Percentiles rank a stretch among this genome's conserved stretches.
Evolutionary conservation across 768 basidiomycete genomes (phyloP).

Genomic region (Steccherinum ochraceum): DNA sequence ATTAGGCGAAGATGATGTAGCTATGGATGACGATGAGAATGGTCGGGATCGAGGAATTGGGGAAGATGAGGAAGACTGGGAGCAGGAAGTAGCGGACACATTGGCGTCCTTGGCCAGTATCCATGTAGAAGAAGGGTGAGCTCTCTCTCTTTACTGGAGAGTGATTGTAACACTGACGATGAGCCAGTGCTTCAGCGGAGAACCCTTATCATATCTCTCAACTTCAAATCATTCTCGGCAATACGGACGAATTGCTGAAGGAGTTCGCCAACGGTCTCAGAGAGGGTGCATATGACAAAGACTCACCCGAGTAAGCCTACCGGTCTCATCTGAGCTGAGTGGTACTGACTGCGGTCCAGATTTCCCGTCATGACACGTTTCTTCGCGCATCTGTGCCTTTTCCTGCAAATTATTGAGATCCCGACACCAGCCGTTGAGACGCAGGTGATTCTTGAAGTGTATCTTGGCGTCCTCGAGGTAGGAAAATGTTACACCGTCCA

Average conservation of each 20-base stretch:
- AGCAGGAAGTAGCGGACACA: slow-evolving; percentile 51
- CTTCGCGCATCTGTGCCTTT: slow-evolving; percentile 90
- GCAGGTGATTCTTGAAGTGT: slow-evolving; percentile 81
- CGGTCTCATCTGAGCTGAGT: slow-evolving; percentile 10
- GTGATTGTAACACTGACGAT: too few relatives aligned
- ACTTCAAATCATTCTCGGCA: slow-evolving; percentile 66
- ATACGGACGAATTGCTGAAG: slow-evolving; percentile 61
- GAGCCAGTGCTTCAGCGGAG: slow-evolving; percentile 56
- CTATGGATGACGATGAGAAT: slow-evolving; percentile 32
- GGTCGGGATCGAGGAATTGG: not conserved
- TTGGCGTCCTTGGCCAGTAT: slow-evolving; percentile 54
- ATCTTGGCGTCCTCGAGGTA: slow-evolving; percentile 83
- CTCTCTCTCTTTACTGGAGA: too few relatives aligned
- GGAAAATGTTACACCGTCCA: slow-evolving; percentile 14
- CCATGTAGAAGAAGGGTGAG: slow-evolving; percentile 59
- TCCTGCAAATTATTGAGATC: slow-evolving; percentile 75
- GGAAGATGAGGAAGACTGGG: slow-evolving; percentile 46
- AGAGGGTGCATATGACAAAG: slow-evolving; percentile 40
- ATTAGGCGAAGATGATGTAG: slow-evolving; percentile 20
- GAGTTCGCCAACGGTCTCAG: slow-evolving; percentile 56
- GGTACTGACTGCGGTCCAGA: slow-evolving; percentile 30
- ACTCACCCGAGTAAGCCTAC: slow-evolving; percentile 49
- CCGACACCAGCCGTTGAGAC: slow-evolving; percentile 67
- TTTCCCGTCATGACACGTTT: slow-evolving; percentile 77
- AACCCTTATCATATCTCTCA: slow-evolving; percentile 83